These are phyloP conservation scores for Boletus bicolor DNA, from an alignment of 768 basidiomycete species.

Conservation along the genomic window DNA sequence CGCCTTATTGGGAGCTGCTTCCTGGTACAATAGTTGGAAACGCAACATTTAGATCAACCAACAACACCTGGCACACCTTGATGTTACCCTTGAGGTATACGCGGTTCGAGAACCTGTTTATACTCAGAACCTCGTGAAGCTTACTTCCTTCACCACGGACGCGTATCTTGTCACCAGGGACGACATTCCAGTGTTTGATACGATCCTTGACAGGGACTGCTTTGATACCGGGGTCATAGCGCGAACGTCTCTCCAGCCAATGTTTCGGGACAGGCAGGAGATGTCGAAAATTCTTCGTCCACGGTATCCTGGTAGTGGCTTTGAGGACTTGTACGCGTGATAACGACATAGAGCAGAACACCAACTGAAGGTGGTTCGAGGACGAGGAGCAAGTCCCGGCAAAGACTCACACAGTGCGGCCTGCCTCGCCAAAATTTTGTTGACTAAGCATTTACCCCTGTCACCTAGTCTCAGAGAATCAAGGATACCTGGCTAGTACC, in stretches of 20 bases:
- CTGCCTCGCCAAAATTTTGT: not conserved
- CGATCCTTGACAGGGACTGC: conserved; percentile 61
- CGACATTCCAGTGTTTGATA: conserved; percentile 85
- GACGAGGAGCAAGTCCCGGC: not conserved
- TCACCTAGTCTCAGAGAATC: not conserved
- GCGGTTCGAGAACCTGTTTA: conserved; percentile 71
- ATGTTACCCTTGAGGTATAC: conserved; percentile 51
- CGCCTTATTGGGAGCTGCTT: conserved; percentile 20
- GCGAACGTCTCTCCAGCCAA: conserved; percentile 44
- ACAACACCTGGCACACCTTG: conserved; percentile 24
- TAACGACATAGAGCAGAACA: conserved; percentile 23
- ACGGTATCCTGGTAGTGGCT: conserved; percentile 51
- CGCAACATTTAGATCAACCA: not conserved
- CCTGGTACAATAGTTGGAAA: conserved; percentile 14
- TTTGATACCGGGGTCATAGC: conserved; percentile 44
- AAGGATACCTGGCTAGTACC: not conserved
- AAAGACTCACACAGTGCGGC: not conserved
- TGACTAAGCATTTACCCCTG: conserved; percentile 23
- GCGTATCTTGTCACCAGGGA: conserved; percentile 78
- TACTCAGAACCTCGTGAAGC: conserved; percentile 67
- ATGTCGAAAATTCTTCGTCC: conserved; percentile 67
- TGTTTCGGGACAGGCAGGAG: conserved; percentile 57
- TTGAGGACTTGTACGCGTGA: conserved; percentile 38
- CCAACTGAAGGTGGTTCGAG: not conserved
- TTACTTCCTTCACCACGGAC: conserved; percentile 61